Evolutionary conservation across 805 yeast species (phyloP).

Genomic region (Schwanniomyces yamadae): DNA sequence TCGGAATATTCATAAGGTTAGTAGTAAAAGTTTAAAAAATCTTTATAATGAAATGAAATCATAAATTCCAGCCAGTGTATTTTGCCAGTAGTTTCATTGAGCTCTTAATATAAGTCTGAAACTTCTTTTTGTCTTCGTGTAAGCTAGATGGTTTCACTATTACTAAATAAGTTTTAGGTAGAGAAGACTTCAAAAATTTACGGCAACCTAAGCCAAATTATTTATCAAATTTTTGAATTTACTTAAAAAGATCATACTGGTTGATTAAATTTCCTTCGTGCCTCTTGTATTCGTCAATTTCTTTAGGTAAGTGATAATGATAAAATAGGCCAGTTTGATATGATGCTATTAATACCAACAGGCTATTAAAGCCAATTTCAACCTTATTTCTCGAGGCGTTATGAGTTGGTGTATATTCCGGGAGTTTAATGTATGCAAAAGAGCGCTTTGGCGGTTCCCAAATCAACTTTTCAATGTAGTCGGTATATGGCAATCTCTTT

Average conservation of each 20-base stretch:
- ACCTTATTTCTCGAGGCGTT: conserved; percentile 17
- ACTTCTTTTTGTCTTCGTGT: no score
- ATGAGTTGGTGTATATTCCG: conserved; percentile 24
- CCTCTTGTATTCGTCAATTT: conserved; percentile 20
- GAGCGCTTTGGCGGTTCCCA: conserved; percentile 45
- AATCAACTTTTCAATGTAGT: conserved; percentile 39
- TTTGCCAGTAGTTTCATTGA: no score
- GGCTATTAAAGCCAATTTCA: conserved; percentile 39
- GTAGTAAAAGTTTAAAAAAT: no score
- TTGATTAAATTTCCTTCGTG: conserved; percentile 32
- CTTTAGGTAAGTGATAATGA: conserved; percentile 35
- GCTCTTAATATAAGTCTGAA: no score
- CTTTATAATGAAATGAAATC: no score
- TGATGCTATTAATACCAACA: conserved; percentile 35
- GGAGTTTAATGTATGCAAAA: conserved; percentile 40
- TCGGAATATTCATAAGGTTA: no score
- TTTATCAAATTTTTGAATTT: neutral
- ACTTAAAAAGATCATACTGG: conserved; percentile 15
- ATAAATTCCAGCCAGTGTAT: no score
- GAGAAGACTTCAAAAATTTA: no score
- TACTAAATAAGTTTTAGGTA: no score
- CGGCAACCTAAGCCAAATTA: neutral
- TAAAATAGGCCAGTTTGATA: conserved; percentile 38
- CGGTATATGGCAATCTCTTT: conserved; percentile 39
- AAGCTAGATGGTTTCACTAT: no score